These are phyloP conservation scores for Globisporangium cylindrosporum DNA, from an alignment of 352 stramenopile genomes.

Conservation along the genomic window DNA sequence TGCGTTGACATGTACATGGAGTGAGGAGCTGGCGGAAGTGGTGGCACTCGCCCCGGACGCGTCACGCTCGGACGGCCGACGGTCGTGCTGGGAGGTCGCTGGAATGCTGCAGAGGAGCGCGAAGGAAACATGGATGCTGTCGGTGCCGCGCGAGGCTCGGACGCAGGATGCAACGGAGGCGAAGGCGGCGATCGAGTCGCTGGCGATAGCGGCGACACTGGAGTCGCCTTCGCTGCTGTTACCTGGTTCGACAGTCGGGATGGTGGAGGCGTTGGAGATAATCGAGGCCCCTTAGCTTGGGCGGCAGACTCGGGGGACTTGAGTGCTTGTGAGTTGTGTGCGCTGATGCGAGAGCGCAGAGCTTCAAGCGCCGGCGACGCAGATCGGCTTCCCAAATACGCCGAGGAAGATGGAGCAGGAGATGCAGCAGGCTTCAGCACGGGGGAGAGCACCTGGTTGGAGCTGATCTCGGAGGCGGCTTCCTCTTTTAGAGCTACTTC, in stretches of 20 bases:
- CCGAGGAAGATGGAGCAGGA: neutral
- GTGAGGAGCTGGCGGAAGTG: constrained; percentile 22
- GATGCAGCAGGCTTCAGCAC: neutral
- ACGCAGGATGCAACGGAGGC: neutral
- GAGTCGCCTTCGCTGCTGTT: neutral
- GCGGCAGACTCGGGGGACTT: neutral
- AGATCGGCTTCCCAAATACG: constrained; percentile 9
- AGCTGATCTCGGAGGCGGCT: neutral
- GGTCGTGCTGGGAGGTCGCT: constrained; percentile 16
- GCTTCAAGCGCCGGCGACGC: constrained; percentile 3
- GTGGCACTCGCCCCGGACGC: constrained; percentile 16
- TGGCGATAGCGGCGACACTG: neutral
- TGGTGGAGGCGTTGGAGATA: neutral
- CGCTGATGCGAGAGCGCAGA: constrained; percentile 15
- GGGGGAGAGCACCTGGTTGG: constrained; percentile 4
- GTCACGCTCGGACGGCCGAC: constrained; percentile 19
- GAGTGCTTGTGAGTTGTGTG: constrained; percentile 8
- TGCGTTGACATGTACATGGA: neutral
- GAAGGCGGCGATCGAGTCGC: neutral
- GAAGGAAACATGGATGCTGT: constrained; percentile 7
- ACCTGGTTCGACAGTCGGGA: neutral
- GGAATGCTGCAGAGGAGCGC: constrained; percentile 4
- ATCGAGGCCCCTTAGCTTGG: neutral
- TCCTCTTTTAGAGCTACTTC: neutral
- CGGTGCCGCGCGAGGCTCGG: neutral